These are phyloP conservation scores for Piper betle DNA, from an alignment of 164 flowering plant genomes.

Conservation along the genomic window DNA sequence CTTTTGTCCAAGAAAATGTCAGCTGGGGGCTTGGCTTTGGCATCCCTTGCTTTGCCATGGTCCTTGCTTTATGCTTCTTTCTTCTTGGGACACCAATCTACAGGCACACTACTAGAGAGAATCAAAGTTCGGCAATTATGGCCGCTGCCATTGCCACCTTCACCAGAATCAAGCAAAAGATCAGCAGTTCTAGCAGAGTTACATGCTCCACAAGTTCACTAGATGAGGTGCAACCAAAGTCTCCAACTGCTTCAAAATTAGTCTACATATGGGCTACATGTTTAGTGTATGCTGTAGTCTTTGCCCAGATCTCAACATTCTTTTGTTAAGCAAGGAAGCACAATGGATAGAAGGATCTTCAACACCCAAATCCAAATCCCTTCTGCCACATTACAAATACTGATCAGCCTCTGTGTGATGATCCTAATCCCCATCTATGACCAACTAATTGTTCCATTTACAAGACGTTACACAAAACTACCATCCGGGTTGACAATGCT, in stretches of 20 bases:
- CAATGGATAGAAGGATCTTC: conserved; percentile 5
- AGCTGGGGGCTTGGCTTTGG: conserved; percentile 41
- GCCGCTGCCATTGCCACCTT: conserved; percentile 1
- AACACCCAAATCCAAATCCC: not conserved
- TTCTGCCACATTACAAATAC: conserved; percentile 8
- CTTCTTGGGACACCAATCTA: conserved; percentile 35
- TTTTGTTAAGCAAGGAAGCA: conserved; percentile 14
- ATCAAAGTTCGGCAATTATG: not conserved
- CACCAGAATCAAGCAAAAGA: not conserved
- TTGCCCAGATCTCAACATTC: conserved; percentile 4
- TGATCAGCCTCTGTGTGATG: conserved; percentile 9
- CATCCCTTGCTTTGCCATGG: conserved; percentile 37
- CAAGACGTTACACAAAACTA: conserved; percentile 7
- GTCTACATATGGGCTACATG: conserved; percentile 7
- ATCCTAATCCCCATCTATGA: conserved; percentile 17
- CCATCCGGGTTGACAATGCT: conserved; percentile 16
- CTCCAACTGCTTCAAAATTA: not conserved
- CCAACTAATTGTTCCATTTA: conserved; percentile 13
- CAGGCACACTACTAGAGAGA: conserved; percentile 7
- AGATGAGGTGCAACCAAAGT: not conserved
- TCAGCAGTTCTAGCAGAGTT: not conserved
- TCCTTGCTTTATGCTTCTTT: conserved; percentile 28
- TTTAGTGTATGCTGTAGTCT: conserved; percentile 6
- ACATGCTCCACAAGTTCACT: not conserved
- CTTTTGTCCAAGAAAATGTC: conserved; percentile 3